Base-by-base conservation (phyloP, 192 early-diverging fungal genomes). In the Phycomyces nitens region DNA sequence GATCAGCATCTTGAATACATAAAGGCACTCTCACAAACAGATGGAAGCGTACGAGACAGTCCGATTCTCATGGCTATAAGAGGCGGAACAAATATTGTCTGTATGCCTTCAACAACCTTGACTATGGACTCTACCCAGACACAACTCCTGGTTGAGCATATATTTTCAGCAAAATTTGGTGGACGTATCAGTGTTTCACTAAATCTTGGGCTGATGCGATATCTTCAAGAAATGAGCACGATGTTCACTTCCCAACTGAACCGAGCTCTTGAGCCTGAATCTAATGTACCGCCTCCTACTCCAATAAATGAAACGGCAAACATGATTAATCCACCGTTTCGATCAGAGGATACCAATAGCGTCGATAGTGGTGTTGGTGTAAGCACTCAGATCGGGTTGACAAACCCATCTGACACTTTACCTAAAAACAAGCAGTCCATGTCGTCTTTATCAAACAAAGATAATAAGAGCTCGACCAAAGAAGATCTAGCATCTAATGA, bases 141-240 rank as follows among this genome's bases (percentile, higher is more conserved):
- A 1, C 42, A 49, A 18, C 56, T 62, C 15, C 23, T 53, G 16
- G 43, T 68, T 10, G 50, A 72, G n/a, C 72, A 81, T 56, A 56
- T 56, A 21, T 81, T 81, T 59, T 12, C 49, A 7, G 64, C 65
- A 10, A 59, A 68, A 21, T 81, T 81, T 52, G 68, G 66, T 3
- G 80, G 75, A 38, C 62, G 73, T 24, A 69, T 81, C 21, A 62
- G 77, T 43, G 68, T 81, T 8, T 73, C 80, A 2, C 65, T 81
- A 3, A 81, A 81, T 64, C 60, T 81, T 60, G 72, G 74, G 9
- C 65, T 74, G 26, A 77, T 77, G 39, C 69, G 65, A 29, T 77
- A 79, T 58, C 53, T 81, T 8, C 77, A 76, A 60, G 80, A 79
- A 58, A 34, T 80, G 52, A 27, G 51, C 14, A 62, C 56, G 23